A percentile compares a stretch with the other conserved stretches of the same genome.
Conservation (phyloP, 768 basidiomycete genomes). For the Pleurotus sapidus region DNA sequence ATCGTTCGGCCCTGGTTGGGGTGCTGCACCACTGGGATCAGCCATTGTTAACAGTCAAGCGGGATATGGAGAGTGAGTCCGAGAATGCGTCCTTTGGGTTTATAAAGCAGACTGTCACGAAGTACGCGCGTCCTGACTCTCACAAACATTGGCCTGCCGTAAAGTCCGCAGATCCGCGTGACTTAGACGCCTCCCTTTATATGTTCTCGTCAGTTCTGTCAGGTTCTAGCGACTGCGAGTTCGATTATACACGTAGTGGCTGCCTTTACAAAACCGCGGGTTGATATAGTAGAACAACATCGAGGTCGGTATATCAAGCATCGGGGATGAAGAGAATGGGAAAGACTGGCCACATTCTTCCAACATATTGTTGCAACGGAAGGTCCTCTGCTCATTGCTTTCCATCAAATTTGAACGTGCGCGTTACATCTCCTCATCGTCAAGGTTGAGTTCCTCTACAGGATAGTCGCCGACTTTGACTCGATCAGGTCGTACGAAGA, state of each 20-base stretch:
- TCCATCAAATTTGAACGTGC: no score
- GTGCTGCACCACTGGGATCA: constrained; percentile 81
- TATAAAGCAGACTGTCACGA: background rate
- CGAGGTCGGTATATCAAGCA: no score
- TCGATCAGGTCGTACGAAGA: constrained; percentile 83
- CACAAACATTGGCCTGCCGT: constrained; percentile 4
- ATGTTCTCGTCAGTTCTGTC: background rate
- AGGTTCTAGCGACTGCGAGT: background rate
- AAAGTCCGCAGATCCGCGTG: constrained; percentile 7
- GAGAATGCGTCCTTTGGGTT: constrained; percentile 1
- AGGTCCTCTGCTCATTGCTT: no score
- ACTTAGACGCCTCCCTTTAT: background rate
- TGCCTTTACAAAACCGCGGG: no score
- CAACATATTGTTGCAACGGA: no score
- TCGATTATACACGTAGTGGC: background rate
- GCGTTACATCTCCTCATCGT: constrained; percentile 71
- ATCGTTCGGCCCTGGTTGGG: constrained; percentile 86
- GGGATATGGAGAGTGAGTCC: constrained; percentile 15
- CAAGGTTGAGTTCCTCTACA: constrained; percentile 72
- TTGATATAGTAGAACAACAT: no score
- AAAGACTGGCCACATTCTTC: no score
- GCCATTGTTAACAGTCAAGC: constrained; percentile 42
- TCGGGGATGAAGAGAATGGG: no score
- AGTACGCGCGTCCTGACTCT: constrained; percentile 15
- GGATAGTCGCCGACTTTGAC: constrained; percentile 86